A percentile compares a stretch with the other conserved stretches of the same genome.
phyloP scores from a whole-genome alignment of 805 yeast species.

The Sugiyamaella qingdaonensis region DNA sequence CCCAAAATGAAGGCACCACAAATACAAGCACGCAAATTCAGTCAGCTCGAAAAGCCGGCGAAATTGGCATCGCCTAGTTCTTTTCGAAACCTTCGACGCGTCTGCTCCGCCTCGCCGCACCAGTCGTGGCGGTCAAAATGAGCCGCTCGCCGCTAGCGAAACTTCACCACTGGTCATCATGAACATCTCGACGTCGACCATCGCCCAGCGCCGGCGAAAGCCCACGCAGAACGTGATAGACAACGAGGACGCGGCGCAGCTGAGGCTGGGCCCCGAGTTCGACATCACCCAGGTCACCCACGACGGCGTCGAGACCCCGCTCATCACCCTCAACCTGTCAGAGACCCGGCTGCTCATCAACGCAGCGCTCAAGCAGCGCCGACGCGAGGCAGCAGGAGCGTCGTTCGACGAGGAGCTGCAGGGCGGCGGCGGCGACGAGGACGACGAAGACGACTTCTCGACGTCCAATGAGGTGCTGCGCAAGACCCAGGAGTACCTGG shows the following conservation, averaged over 20 bases:
- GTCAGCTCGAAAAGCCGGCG: too few species aligned
- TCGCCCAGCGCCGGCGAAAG: conserved; percentile 77
- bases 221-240: conserved; percentile 61
- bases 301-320: conserved; percentile 68
- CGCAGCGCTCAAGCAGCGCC: conserved; percentile 79
- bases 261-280: conserved; percentile 91
- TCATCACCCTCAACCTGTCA: conserved; percentile 80
- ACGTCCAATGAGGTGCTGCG: conserved; percentile 60
- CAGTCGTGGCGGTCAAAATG: too few species aligned
- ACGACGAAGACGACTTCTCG: conserved; percentile 33
- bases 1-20: too few species aligned
- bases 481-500: conserved; percentile 82
- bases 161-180: conserved; percentile 34
- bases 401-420: conserved; percentile 33
- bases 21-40: too few species aligned
- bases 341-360: conserved; percentile 88
- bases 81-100: too few species aligned
- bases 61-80: too few species aligned
- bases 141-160: neutral
- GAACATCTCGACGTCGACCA: conserved; percentile 87
- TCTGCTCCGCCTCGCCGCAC: too few species aligned
- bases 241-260: conserved; percentile 86
- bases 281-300: conserved; percentile 75
- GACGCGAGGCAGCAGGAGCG: conserved; percentile 39
- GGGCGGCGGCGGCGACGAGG: conserved; percentile 33